Base-by-base conservation (phyloP, 768 basidiomycete genomes). In the Mycena vitilis region DNA sequence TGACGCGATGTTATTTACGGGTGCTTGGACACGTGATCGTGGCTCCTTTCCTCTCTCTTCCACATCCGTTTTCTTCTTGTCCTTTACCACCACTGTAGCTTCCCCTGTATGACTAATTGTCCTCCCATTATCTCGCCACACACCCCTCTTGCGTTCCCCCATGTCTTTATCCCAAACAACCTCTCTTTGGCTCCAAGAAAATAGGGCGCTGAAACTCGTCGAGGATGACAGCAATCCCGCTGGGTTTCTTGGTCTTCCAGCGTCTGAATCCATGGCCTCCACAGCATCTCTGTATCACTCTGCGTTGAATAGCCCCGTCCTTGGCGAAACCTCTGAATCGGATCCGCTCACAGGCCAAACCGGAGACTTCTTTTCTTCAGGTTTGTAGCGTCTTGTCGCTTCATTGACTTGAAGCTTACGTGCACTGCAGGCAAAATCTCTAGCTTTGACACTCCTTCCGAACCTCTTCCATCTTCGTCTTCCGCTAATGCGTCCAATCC, bases 281-380 rank as follows among this genome's bases (percentile, higher is more conserved):
- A 59, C 37, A 23, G 38, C 64, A 15, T 61, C 62, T 5, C 47
- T 58, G n/a, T 69, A 72, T n/a, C 71, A 72, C n/a, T 72, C 67
- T 18, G 67, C 71, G 5, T 45, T 47, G 20, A 63, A 51, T 52
- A 72, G 71, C 42, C 71, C 67, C 9, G 37, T 34, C 22, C 16
- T 47, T 9, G 57, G 54, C 56, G 60, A 56, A 23, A 20, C 48
- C 47, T 22, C 48, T 30, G 30, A 30, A 30, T 30, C 30, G 18
- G 55, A 59, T 23, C 37, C 48, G 20, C 13, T 38, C 1, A 8
- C 38, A 12, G 23, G n/a, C 42, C n/a, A 22, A 62, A 37, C 6
- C 8, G 23, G 42, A 38, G 44, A 63, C 34, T 70, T 56, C 12
- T 65, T 66, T 42, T 58, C 71, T 5, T 65, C 70, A n/a, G 63